Conservation (phyloP, 805 yeast genomes). For the Candida nanaspora region DNA sequence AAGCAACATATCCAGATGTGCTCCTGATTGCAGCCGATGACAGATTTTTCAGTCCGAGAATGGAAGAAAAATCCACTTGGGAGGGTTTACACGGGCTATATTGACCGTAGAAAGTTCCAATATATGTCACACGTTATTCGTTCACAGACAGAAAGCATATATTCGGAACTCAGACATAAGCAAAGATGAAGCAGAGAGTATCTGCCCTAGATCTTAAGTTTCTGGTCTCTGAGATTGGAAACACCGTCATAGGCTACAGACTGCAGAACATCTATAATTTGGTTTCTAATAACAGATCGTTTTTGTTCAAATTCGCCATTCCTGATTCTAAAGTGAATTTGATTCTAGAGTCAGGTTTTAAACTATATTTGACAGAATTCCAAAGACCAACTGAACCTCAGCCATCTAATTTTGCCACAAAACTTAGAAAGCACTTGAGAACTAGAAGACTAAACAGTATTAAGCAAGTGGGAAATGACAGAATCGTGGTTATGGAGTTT, state of each 20-base stretch:
- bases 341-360: constrained; percentile 81
- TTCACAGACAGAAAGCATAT: too few relatives aligned
- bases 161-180: too few relatives aligned
- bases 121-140: too few relatives aligned
- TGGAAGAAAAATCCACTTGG: too few relatives aligned
- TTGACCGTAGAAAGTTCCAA: too few relatives aligned
- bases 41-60: background rate
- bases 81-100: too few relatives aligned
- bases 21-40: background rate
- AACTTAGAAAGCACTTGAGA: constrained; percentile 80
- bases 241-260: constrained; percentile 54
- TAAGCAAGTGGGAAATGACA: constrained; percentile 69
- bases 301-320: constrained; percentile 68
- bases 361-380: constrained; percentile 70
- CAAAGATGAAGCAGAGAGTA: constrained; percentile 59
- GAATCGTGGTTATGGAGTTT: constrained; percentile 79
- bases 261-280: constrained; percentile 82
- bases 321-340: constrained; percentile 76
- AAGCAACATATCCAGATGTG: too few relatives aligned
- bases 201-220: constrained; percentile 77
- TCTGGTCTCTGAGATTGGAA: constrained; percentile 57
- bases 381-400: constrained; percentile 73
- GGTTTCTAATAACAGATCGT: constrained; percentile 63
- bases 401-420: constrained; percentile 82
- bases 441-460: constrained; percentile 68